These are phyloP conservation scores for Ustilago hordei DNA, from an alignment of 1,284 basidiomycete species.

Conservation along the genomic window DNA sequence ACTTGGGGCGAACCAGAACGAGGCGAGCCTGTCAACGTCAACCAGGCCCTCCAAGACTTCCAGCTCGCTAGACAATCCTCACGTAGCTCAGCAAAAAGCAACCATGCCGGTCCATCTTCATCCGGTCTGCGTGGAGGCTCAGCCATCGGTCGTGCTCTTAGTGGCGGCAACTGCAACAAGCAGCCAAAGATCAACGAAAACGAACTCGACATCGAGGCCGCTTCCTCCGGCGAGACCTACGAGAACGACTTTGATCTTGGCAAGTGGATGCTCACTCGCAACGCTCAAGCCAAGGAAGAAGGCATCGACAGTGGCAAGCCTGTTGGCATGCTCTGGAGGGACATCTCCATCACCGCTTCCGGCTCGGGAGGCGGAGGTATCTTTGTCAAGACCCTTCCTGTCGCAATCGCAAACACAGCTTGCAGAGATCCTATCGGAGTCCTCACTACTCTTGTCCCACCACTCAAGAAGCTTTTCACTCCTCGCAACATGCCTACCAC, in stretches of 20 bases:
- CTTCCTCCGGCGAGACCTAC: conserved; percentile 3
- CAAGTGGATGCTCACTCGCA: conserved; percentile 51
- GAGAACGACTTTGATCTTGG: conserved; percentile 53
- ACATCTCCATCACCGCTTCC: conserved; percentile 53
- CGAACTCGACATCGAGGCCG: conserved; percentile 24
- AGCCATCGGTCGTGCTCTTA: conserved; percentile 23
- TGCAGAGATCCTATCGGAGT: conserved; percentile 55
- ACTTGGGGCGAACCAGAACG: conserved; percentile 55
- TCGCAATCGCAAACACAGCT: conserved; percentile 57
- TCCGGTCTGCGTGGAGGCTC: conserved; percentile 18
- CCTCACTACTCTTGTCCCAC: conserved; percentile 48
- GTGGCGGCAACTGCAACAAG: conserved; percentile 18
- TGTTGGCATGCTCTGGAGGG: conserved; percentile 58
- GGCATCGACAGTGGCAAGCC: conserved; percentile 56
- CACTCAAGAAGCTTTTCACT: conserved; percentile 32
- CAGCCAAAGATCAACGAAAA: conserved; percentile 26
- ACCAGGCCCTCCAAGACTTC: conserved; percentile 50
- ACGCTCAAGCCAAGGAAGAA: conserved; percentile 40
- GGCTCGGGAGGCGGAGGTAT: conserved; percentile 51
- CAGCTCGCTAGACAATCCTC: conserved; percentile 38
- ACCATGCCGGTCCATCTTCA: conserved; percentile 11
- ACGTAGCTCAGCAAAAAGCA: conserved; percentile 8
- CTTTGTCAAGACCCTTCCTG: conserved; percentile 60
- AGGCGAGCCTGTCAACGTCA: conserved; percentile 51
- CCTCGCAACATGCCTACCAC: conserved; percentile 39